Percentiles rank a stretch among this genome's conserved stretches.
Evolutionary conservation across 768 basidiomycete species (phyloP).

Genomic region (Lyophyllum atratum): DNA sequence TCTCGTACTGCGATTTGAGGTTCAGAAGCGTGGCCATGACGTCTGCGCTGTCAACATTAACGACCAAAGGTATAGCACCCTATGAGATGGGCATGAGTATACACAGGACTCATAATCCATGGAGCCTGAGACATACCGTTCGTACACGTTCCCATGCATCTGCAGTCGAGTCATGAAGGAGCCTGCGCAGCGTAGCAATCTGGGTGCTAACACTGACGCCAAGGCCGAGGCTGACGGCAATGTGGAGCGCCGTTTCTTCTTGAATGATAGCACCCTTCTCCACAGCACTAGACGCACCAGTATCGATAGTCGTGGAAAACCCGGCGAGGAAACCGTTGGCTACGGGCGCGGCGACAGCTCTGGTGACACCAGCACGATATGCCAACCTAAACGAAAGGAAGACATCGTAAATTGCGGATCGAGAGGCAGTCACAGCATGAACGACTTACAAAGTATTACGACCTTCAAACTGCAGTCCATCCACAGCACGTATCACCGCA

Average conservation of each 20-base stretch:
- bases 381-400: constrained; percentile 52
- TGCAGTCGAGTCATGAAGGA: constrained; percentile 37
- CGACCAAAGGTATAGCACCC: constrained; percentile 64
- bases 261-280: constrained; percentile 66
- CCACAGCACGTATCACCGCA: constrained; percentile 59
- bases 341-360: constrained; percentile 61
- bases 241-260: constrained; percentile 65
- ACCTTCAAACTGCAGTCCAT: constrained; percentile 58
- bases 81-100: constrained; percentile 25
- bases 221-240: constrained; percentile 40
- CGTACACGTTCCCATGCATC: constrained; percentile 38
- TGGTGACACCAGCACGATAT: constrained; percentile 74
- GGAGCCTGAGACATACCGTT: constrained; percentile 36
- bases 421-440: constrained; percentile 12
- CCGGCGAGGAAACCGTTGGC: constrained; percentile 61
- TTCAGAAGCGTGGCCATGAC: constrained; percentile 68
- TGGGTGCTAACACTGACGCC: constrained; percentile 61
- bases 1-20: constrained; percentile 59
- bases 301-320: constrained; percentile 60
- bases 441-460: constrained; percentile 49
- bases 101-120: not conserved
- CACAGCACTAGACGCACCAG: constrained; percentile 59
- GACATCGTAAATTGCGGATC: not conserved
- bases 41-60: constrained; percentile 72
- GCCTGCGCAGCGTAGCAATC: constrained; percentile 52